Percentiles rank a stretch among this genome's conserved stretches.
Conservation (phyloP, 345 rosid genomes). For the Moricandia moricandioides region DNA sequence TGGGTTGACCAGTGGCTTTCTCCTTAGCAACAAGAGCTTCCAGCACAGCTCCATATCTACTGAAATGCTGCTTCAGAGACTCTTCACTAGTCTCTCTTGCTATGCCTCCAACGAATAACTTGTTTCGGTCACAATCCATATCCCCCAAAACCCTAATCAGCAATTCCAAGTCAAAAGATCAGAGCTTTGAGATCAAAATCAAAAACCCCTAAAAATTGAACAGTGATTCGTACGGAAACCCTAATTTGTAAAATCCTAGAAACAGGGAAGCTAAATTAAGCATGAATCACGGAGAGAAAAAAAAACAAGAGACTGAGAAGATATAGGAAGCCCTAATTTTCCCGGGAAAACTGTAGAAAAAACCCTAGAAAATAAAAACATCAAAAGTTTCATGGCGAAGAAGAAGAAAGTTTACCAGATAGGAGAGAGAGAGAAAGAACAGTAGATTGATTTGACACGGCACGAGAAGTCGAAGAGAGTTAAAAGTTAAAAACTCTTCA, state of each 20-base stretch:
- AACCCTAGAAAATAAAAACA: conserved; percentile 10
- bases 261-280: background rate
- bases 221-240: conserved; percentile 17
- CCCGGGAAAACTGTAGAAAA: conserved; percentile 1
- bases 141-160: conserved; percentile 27
- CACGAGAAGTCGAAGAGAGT: conserved; percentile 20
- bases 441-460: conserved; percentile 37
- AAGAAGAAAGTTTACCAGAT: conserved; percentile 36
- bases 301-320: background rate
- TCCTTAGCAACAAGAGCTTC: conserved; percentile 55
- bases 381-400: conserved; percentile 25
- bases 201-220: conserved; percentile 20
- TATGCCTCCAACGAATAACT: conserved; percentile 73
- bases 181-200: background rate
- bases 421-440: conserved; percentile 23
- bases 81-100: conserved; percentile 60
- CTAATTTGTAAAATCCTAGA: conserved; percentile 7
- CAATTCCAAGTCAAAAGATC: background rate
- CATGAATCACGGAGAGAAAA: background rate
- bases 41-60: conserved; percentile 61
- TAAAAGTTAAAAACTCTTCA: conserved; percentile 29
- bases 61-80: conserved; percentile 53
- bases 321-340: conserved; percentile 13
- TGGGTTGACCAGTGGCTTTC: conserved; percentile 41
- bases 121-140: conserved; percentile 55